phyloP scores from a whole-genome alignment of 305 asterid species.

The Galium porrigens region DNA sequence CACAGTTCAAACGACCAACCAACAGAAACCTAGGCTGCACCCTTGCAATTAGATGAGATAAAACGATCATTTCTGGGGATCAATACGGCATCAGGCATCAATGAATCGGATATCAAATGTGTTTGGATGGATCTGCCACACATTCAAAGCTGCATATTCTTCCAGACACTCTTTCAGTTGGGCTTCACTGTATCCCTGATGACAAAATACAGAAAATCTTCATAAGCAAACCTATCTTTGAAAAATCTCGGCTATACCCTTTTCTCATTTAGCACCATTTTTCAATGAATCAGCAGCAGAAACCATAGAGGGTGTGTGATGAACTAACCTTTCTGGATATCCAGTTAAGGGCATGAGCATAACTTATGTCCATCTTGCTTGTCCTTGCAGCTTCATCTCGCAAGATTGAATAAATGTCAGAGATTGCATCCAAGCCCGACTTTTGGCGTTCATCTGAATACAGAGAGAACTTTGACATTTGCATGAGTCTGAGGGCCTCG shows the following conservation, averaged over 20 bases:
- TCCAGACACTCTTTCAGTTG: conserved; percentile 87
- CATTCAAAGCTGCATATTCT: conserved; percentile 90
- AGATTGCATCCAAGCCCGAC: conserved; percentile 85
- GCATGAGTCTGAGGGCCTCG: conserved; percentile 92
- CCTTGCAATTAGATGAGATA: not conserved
- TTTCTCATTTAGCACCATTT: not conserved
- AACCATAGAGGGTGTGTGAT: conserved; percentile 2
- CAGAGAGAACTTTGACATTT: conserved; percentile 94
- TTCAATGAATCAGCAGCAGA: not conserved
- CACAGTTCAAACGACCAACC: not conserved
- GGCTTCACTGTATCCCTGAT: conserved; percentile 91
- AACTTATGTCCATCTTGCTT: conserved; percentile 65
- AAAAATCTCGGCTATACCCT: not conserved
- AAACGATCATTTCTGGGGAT: not conserved
- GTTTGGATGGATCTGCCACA: conserved; percentile 97
- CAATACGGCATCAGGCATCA: conserved; percentile 38
- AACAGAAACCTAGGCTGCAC: not conserved
- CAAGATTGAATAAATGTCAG: conserved; percentile 83
- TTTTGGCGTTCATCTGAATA: conserved; percentile 79
- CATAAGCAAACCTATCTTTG: not conserved
- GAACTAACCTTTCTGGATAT: conserved; percentile 81
- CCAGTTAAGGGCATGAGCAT: conserved; percentile 94
- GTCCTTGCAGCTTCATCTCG: conserved; percentile 90
- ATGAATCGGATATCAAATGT: conserved; percentile 79
- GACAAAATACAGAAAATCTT: not conserved